These are phyloP conservation scores for Trichosporon faecale DNA, from an alignment of 1,284 basidiomycete genomes.

Conservation along the genomic window DNA sequence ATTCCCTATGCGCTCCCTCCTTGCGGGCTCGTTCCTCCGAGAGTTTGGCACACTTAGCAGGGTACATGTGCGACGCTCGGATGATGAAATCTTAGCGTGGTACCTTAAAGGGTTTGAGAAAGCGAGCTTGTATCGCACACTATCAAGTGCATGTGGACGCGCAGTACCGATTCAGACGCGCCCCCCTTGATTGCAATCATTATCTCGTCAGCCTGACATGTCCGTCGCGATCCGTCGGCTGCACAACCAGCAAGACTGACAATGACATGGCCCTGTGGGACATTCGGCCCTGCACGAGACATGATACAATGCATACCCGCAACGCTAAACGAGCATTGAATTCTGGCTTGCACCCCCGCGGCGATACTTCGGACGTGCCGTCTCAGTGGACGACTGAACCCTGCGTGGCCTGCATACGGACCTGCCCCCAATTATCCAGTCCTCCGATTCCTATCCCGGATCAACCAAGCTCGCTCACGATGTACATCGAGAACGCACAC, in stretches of 20 bases:
- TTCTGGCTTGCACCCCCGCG: neutral
- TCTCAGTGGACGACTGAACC: too few species aligned
- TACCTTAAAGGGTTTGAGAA: neutral
- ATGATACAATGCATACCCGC: neutral
- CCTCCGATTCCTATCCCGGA: neutral
- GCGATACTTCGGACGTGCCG: too few species aligned
- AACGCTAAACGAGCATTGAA: neutral
- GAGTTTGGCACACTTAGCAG: neutral
- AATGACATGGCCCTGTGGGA: neutral
- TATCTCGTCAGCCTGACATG: neutral
- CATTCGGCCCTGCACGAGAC: neutral
- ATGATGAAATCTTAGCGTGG: neutral
- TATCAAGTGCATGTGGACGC: neutral
- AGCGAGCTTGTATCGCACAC: neutral
- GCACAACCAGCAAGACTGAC: neutral
- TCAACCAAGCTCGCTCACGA: neutral
- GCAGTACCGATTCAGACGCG: neutral
- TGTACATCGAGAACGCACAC: too few species aligned
- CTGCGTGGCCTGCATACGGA: neutral
- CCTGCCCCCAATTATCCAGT: neutral
- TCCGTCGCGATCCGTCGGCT: too few species aligned
- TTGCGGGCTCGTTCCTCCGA: neutral
- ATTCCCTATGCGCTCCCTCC: neutral
- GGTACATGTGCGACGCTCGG: neutral
- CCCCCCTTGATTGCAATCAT: neutral